Percentiles rank a stretch among this genome's conserved stretches.
phyloP scores from a whole-genome alignment of 2,329 filamentous ascomycete genomes.

The Teratosphaeriaceae sp. region DNA sequence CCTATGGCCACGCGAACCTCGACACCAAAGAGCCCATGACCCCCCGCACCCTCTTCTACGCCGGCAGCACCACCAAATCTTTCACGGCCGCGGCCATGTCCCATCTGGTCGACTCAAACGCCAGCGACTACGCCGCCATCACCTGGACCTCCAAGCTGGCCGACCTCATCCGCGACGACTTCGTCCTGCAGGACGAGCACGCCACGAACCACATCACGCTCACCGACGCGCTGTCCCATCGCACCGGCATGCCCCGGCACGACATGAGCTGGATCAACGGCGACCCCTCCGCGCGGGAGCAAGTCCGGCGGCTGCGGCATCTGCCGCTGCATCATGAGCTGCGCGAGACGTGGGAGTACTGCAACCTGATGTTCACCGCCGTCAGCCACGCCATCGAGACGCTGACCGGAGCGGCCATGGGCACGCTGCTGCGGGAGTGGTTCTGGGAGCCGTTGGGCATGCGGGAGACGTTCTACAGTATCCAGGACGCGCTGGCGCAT shows the following conservation, averaged over 20 bases:
- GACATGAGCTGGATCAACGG: slow-evolving; percentile 21
- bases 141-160: slow-evolving; percentile 32
- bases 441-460: slow-evolving; percentile 39
- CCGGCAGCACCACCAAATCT: slow-evolving; percentile 20
- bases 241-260: slow-evolving; percentile 30
- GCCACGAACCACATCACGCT: slow-evolving; percentile 25
- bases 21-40: too few species aligned
- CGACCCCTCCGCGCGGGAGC: slow-evolving; percentile 28
- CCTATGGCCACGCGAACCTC: too few species aligned
- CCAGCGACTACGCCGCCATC: slow-evolving; percentile 19
- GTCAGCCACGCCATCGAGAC: slow-evolving; percentile 42
- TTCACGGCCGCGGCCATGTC: slow-evolving; percentile 23
- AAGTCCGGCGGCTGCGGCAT: slow-evolving; percentile 37
- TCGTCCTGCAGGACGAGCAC: slow-evolving; percentile 29
- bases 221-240: slow-evolving; percentile 30
- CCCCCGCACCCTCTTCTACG: too few species aligned
- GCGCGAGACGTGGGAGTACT: slow-evolving; percentile 43
- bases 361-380: slow-evolving; percentile 48
- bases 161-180: slow-evolving; percentile 29
- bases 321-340: slow-evolving; percentile 34
- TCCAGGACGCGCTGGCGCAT: slow-evolving; percentile 25
- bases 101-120: slow-evolving; percentile 21
- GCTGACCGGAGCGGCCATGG: slow-evolving; percentile 31
- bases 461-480: slow-evolving; percentile 32
- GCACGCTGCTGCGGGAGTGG: slow-evolving; percentile 26